Conservation (phyloP, 1,139 yeast genomes). For the Torulaspora pretoriensis region DNA sequence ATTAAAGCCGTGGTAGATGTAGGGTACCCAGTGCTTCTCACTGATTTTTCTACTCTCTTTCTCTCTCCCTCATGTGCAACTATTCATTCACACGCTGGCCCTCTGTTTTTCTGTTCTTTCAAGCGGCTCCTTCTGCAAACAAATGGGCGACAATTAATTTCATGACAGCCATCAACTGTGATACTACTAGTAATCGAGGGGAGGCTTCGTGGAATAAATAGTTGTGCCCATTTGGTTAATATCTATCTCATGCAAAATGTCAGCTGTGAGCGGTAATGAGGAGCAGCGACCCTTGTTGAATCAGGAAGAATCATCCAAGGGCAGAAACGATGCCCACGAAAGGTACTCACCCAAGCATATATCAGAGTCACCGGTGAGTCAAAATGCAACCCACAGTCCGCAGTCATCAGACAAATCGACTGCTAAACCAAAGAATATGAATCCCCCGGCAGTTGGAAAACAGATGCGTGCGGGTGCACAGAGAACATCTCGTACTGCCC, state of each 20-base stretch:
- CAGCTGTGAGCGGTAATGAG: constrained; percentile 1
- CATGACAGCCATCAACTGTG: neutral
- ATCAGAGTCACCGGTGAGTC: neutral
- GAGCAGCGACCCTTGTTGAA: constrained; percentile 6
- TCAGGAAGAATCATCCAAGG: neutral
- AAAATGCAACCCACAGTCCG: neutral
- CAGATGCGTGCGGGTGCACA: constrained; percentile 64
- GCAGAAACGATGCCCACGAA: neutral
- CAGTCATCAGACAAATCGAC: neutral
- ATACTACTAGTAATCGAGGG: neutral
- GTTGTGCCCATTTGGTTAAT: too few species aligned
- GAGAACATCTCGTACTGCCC: constrained; percentile 82
- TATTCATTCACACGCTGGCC: neutral
- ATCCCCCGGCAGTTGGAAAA: constrained; percentile 10
- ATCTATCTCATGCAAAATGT: neutral
- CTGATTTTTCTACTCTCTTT: neutral
- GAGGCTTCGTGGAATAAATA: neutral
- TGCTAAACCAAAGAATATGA: neutral
- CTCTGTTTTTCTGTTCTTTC: constrained; percentile 2
- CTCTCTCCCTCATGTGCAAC: neutral
- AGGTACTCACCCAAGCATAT: constrained; percentile 2
- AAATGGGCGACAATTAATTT: neutral
- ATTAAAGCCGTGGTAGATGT: neutral
- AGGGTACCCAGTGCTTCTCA: neutral
- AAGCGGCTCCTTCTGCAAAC: constrained; percentile 3